These are phyloP conservation scores for Sphagnum fallax DNA, from an alignment of 228 moss, liverwort and hornwort genomes.

Conservation along the genomic window DNA sequence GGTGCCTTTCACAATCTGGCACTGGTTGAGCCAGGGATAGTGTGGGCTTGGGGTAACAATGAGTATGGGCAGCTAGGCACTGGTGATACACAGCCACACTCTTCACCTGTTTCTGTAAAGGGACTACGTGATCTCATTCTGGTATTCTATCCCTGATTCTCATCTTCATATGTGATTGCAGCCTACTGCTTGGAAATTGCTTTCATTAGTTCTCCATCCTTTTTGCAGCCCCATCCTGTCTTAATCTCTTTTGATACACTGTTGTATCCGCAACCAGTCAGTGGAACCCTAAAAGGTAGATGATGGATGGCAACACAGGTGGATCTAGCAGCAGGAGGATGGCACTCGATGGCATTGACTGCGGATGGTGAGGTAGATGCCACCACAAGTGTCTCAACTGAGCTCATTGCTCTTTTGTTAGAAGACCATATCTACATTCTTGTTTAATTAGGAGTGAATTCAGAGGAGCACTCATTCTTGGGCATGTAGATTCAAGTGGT, in stretches of 20 bases:
- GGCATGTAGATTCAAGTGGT: too few relatives aligned
- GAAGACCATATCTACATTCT: background rate
- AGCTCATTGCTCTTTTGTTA: background rate
- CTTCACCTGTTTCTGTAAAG: constrained; percentile 39
- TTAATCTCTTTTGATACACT: too few relatives aligned
- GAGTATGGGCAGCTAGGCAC: constrained; percentile 59
- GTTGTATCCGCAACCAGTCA: too few relatives aligned
- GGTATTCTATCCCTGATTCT: constrained; percentile 8
- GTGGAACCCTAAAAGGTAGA: too few relatives aligned
- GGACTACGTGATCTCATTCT: constrained; percentile 30
- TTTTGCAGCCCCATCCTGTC: too few relatives aligned
- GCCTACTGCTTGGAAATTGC: background rate
- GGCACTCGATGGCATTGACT: constrained; percentile 63
- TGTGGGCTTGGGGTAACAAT: constrained; percentile 61
- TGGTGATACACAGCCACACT: constrained; percentile 59
- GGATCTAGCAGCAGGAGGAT: constrained; percentile 55
- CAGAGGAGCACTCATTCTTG: too few relatives aligned
- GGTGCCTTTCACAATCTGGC: constrained; percentile 64
- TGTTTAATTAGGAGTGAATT: too few relatives aligned
- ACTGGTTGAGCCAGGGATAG: constrained; percentile 37
- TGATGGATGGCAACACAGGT: constrained; percentile 16
- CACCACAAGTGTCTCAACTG: too few relatives aligned
- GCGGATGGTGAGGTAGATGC: constrained; percentile 32
- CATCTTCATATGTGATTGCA: background rate
- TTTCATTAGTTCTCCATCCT: too few relatives aligned